A percentile compares a stretch with the other conserved stretches of the same genome.
Evolutionary conservation across 108 stramenopile genomes (phyloP).

Genomic region (Asterionellopsis glacialis): DNA sequence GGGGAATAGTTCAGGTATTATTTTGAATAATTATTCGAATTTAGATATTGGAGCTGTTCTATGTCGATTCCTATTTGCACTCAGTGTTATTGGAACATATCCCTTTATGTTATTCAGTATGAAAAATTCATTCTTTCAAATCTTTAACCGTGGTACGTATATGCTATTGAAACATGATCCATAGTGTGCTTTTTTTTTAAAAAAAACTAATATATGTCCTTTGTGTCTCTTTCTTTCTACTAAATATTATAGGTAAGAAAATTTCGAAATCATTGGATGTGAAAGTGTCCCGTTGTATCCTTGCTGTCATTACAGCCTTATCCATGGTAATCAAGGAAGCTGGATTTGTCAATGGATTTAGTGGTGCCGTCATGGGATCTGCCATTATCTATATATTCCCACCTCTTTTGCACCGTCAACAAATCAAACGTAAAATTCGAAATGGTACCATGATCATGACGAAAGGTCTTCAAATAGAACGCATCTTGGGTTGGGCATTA

Average conservation of each 20-base stretch:
- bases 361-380: slow-evolving; percentile 82
- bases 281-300: too few relatives aligned
- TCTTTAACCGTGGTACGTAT: too few relatives aligned
- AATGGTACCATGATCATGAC: slow-evolving; percentile 13
- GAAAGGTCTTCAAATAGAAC: slow-evolving; percentile 31
- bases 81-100: slow-evolving; percentile 80
- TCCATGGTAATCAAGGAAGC: slow-evolving; percentile 75
- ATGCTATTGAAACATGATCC: too few relatives aligned
- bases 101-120: slow-evolving; percentile 61
- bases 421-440: slow-evolving; percentile 20
- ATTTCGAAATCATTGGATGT: too few relatives aligned
- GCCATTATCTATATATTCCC: slow-evolving; percentile 89
- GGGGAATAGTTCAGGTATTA: slow-evolving; percentile 63
- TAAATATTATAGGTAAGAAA: too few relatives aligned
- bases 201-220: too few relatives aligned
- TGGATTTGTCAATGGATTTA: slow-evolving; percentile 87
- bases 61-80: slow-evolving; percentile 77
- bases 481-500: slow-evolving; percentile 46
- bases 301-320: slow-evolving; percentile 54
- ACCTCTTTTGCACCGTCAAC: slow-evolving; percentile 39
- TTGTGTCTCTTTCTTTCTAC: too few relatives aligned
- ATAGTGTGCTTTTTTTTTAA: too few relatives aligned
- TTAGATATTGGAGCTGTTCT: slow-evolving; percentile 69
- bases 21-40: slow-evolving; percentile 90
- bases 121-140: neutral